Percentiles rank a stretch among this genome's conserved stretches.
phyloP scores from a whole-genome alignment of 306 rosid species.

The Malus orientalis region DNA sequence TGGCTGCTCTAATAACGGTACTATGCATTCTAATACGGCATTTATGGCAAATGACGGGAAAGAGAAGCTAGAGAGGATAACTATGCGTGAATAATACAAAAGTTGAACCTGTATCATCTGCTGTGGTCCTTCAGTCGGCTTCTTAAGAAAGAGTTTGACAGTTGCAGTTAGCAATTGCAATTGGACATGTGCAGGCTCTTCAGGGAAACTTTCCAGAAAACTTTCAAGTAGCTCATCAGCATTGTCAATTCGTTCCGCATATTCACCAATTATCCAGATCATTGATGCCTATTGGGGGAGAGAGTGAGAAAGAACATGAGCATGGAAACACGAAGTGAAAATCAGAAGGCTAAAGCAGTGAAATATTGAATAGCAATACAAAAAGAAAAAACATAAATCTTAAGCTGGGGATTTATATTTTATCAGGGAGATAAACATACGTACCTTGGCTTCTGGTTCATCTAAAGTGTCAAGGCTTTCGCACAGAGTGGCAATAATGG shows the following conservation, averaged over 20 bases:
- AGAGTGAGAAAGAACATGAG: not conserved
- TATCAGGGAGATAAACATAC: slow-evolving; percentile 8
- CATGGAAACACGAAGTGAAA: not conserved
- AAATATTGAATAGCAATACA: not conserved
- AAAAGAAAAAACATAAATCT: not conserved
- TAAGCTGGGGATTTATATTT: not conserved
- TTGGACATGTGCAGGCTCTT: slow-evolving; percentile 99
- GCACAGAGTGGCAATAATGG: slow-evolving; percentile 97
- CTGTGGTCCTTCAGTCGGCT: slow-evolving; percentile 99
- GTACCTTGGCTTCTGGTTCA: slow-evolving; percentile 99
- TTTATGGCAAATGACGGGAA: not conserved
- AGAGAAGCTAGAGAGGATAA: slow-evolving; percentile 1
- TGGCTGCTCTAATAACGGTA: not conserved
- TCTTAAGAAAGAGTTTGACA: slow-evolving; percentile 96
- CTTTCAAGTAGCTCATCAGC: slow-evolving; percentile 99
- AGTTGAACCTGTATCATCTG: slow-evolving; percentile 93
- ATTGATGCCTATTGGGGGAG: slow-evolving; percentile 62
- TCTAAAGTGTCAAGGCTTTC: slow-evolving; percentile 97
- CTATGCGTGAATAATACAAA: not conserved
- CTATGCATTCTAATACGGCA: not conserved
- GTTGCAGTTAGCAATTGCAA: slow-evolving; percentile 94
- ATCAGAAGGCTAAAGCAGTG: not conserved
- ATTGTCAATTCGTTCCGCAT: slow-evolving; percentile 98
- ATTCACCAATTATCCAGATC: slow-evolving; percentile 99
- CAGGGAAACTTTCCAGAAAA: slow-evolving; percentile 85